Conservation (phyloP, 2,329 filamentous ascomycete genomes). For the Pseudogymnoascus sp. region DNA sequence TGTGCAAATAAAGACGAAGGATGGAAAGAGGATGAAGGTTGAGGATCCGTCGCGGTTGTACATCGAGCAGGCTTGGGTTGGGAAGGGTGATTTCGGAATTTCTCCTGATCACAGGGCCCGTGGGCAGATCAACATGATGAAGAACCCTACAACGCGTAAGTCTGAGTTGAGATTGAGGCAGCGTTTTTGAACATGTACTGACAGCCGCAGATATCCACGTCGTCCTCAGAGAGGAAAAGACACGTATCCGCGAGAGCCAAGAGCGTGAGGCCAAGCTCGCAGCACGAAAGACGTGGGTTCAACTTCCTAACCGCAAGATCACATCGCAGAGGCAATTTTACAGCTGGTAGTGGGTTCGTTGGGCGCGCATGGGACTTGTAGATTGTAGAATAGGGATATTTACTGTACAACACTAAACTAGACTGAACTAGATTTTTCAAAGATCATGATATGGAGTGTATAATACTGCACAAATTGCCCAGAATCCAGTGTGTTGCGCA, state of each 20-base stretch:
- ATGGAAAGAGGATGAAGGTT: conserved; percentile 65
- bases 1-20: conserved; percentile 61
- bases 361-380: neutral
- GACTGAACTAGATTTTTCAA: neutral
- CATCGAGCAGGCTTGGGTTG: conserved; percentile 88
- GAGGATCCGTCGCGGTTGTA: conserved; percentile 76
- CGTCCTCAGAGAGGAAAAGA: conserved; percentile 88
- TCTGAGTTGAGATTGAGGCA: conserved; percentile 22
- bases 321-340: conserved; percentile 84
- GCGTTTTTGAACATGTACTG: conserved; percentile 10
- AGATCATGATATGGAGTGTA: neutral
- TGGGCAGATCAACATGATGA: conserved; percentile 61
- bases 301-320: conserved; percentile 78
- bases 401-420: conserved; percentile 7
- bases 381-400: conserved; percentile 3
- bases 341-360: conserved; percentile 59
- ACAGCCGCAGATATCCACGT: conserved; percentile 60
- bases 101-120: conserved; percentile 67
- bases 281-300: conserved; percentile 74
- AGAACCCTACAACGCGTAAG: conserved; percentile 69
- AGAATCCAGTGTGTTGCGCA: neutral
- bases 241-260: conserved; percentile 70
- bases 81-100: conserved; percentile 56
- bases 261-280: conserved; percentile 71
- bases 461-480: neutral